Base-by-base conservation (phyloP, 2,329 filamentous ascomycete genomes). In the Volutella citrinella region DNA sequence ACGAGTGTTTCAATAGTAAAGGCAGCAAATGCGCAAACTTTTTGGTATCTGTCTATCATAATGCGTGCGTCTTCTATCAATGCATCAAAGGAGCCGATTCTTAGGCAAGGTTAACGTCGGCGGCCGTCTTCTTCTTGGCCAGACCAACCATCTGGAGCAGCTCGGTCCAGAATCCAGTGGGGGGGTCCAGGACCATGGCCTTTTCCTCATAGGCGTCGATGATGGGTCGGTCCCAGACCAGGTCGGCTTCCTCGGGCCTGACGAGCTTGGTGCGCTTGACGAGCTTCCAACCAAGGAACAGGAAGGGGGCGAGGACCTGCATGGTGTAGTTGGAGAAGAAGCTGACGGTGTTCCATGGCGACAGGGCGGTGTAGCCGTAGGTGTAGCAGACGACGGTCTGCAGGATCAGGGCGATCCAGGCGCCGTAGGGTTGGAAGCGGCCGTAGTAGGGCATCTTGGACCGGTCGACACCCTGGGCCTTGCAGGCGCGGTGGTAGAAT, bases 271-370 rank as follows among this genome's bases (percentile, higher is more conserved):
- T 81, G 21, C 61, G 64, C 58, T 75, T 73, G 49, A 76, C 15
- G 5, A 82, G 9, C 57, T 83, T 83, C 73, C 74, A 83, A 42
- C 63, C 63, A 5, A 65, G 21, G 45, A 68, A 80, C 18, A 71
- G 55, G 29, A 75, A 54, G 2, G 64, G 60, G 0, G 66, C 65
- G 6, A 76, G 52, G 12, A 74, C 51, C 18, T 67, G 52, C 66
- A 74, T 71, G 14, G 65, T 67, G 52, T 75, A 75, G 58, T 73
- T 71, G 9, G 63, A 58, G 40, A 67, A 55, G 43, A 68, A 64
- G 33, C 54, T 60, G 4, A 61, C 53, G 10, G 64, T 55, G 12
- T 57, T 48, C 65, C 77, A 78, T 3, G 75, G 74, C 13, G 68
- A 73, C 52, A 70, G 68, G 0, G 63, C 55, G 6, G 64, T 59